phyloP scores from a whole-genome alignment of 2,329 filamentous ascomycete species.

The Phoma sp. region DNA sequence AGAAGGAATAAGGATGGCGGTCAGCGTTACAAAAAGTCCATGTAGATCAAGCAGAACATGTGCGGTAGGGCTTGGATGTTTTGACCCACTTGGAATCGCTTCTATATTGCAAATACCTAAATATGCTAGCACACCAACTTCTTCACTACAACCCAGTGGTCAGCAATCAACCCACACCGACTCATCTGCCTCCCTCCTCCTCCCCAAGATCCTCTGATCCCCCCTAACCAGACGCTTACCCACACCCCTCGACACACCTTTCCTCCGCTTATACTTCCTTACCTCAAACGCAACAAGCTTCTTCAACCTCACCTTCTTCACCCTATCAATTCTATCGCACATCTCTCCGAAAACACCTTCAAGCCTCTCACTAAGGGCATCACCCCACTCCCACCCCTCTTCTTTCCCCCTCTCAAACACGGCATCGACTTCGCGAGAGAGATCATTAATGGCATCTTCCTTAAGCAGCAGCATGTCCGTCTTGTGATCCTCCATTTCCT shows the following conservation, averaged over 20 bases:
- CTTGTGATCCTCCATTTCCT: constrained; percentile 10
- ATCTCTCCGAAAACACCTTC: background rate
- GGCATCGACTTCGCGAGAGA: background rate
- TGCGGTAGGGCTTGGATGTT: too few species aligned
- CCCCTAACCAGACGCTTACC: background rate
- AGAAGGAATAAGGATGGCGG: too few species aligned
- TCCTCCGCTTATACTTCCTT: constrained; percentile 6
- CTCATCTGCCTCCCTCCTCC: background rate
- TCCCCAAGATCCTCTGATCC: background rate
- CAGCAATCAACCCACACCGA: background rate
- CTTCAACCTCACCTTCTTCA: background rate
- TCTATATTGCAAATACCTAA: too few species aligned
- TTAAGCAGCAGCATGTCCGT: background rate
- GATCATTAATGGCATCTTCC: constrained; percentile 4
- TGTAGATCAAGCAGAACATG: too few species aligned
- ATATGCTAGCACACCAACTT: too few species aligned
- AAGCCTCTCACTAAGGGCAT: background rate
- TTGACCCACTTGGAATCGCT: too few species aligned
- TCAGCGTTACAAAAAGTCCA: too few species aligned
- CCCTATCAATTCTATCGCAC: background rate
- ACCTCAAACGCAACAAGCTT: constrained; percentile 11
- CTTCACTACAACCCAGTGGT: background rate
- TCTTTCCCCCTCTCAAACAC: background rate
- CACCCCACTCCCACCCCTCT: background rate
- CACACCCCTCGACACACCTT: background rate